Evolutionary conservation across 345 rosid species (phyloP).

Genomic region (Laguncularia racemosa): DNA sequence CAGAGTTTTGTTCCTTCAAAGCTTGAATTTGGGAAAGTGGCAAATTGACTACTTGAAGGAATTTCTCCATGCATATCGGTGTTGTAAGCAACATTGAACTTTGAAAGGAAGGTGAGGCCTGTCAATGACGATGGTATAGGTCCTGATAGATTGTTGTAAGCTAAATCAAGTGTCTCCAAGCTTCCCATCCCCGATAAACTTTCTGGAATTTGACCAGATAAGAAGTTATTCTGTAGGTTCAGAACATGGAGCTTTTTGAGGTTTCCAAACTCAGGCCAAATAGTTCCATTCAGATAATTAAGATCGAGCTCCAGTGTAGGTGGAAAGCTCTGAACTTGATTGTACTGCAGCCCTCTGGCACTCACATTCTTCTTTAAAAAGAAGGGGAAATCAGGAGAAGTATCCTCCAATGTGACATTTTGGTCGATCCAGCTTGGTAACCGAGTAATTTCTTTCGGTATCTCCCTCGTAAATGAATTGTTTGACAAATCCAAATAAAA

Average conservation of each 20-base stretch:
- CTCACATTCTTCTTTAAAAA: conserved; percentile 14
- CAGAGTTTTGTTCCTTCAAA: conserved; percentile 71
- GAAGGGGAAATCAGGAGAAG: conserved; percentile 14
- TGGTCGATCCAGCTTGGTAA: conserved; percentile 8
- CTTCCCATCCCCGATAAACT: conserved; percentile 12
- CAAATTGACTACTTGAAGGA: conserved; percentile 50
- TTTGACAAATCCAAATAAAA: conserved; percentile 17
- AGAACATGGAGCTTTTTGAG: conserved; percentile 14
- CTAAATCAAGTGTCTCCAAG: conserved; percentile 12
- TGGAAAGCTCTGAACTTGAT: conserved; percentile 14
- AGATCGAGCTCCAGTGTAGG: conserved; percentile 11
- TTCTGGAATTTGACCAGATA: conserved; percentile 8
- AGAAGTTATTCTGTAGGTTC: conserved; percentile 7
- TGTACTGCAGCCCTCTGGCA: conserved; percentile 12
- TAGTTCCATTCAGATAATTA: conserved; percentile 10
- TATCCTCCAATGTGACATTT: conserved; percentile 8
- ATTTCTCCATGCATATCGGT: conserved; percentile 7
- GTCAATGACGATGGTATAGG: conserved; percentile 7
- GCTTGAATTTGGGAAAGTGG: conserved; percentile 71
- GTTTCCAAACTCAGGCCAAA: conserved; percentile 14
- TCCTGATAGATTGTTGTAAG: conserved; percentile 15
- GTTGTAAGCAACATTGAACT: conserved; percentile 12
- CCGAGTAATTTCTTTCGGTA: conserved; percentile 9
- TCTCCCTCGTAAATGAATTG: conserved; percentile 11
- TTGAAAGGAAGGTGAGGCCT: conserved; percentile 12